Percentiles rank a stretch among this genome's conserved stretches.
Evolutionary conservation across 768 basidiomycete genomes (phyloP).

Genomic region (Leucocoprinus birnbaumii): DNA sequence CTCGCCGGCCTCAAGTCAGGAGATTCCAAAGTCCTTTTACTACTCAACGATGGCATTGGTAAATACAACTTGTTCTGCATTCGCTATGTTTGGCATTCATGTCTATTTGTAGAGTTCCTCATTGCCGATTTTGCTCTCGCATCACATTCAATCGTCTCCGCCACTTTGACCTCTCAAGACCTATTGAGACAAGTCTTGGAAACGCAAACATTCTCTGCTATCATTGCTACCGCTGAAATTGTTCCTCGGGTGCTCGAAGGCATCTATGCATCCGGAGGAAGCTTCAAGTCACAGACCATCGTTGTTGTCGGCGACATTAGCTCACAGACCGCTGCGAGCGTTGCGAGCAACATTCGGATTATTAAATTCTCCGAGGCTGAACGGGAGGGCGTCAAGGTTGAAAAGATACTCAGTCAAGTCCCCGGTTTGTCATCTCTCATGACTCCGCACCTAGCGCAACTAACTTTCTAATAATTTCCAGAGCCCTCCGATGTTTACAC

Average conservation of each 20-base stretch:
- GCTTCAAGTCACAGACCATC: constrained; percentile 47
- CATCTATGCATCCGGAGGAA: constrained; percentile 57
- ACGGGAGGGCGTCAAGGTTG: constrained; percentile 53
- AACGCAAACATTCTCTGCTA: constrained; percentile 63
- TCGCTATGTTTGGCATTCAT: neutral
- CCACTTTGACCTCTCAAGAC: constrained; percentile 57
- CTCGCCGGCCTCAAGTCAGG: constrained; percentile 51
- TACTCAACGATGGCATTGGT: constrained; percentile 82
- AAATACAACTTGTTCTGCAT: constrained; percentile 15
- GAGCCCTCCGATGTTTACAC: constrained; percentile 65
- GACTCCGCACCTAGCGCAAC: neutral
- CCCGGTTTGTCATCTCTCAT: constrained; percentile 43
- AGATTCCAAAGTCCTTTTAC: constrained; percentile 67
- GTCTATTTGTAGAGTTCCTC: constrained; percentile 58
- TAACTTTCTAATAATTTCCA: constrained; percentile 20
- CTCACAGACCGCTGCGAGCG: constrained; percentile 39
- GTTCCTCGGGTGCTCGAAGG: constrained; percentile 70
- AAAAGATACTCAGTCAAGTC: constrained; percentile 40
- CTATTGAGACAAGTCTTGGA: constrained; percentile 68
- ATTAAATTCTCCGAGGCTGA: constrained; percentile 71
- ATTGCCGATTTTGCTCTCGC: constrained; percentile 79
- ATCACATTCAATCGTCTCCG: constrained; percentile 62
- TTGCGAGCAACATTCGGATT: constrained; percentile 53
- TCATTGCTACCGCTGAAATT: constrained; percentile 67
- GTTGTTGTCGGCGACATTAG: constrained; percentile 71